phyloP scores from a whole-genome alignment of 352 stramenopile species.

The Aphanomyces stellatus region DNA sequence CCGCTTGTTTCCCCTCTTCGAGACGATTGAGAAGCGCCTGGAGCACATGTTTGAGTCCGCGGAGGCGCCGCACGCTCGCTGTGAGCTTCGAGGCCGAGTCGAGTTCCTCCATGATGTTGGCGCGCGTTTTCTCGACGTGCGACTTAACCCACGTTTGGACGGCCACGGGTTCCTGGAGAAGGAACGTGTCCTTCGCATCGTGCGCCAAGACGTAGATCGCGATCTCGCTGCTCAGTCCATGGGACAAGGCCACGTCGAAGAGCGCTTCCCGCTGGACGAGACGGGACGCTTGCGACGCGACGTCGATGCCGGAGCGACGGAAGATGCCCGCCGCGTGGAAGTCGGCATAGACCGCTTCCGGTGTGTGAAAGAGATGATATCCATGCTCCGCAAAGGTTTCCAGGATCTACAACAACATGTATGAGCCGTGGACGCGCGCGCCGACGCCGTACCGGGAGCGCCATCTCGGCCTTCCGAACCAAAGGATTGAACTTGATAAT shows the following conservation, averaged over 20 bases:
- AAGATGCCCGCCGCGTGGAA: slow-evolving; percentile 7
- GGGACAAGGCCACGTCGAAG: slow-evolving; percentile 4
- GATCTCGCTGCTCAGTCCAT: slow-evolving; percentile 9
- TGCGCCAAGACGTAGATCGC: slow-evolving; percentile 6
- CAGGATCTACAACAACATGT: slow-evolving; percentile 2
- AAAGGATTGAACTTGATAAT: neutral
- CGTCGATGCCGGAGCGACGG: slow-evolving; percentile 7
- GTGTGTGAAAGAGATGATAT: neutral
- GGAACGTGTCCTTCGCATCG: slow-evolving; percentile 3
- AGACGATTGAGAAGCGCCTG: neutral
- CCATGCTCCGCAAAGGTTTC: slow-evolving; percentile 11
- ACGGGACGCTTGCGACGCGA: neutral
- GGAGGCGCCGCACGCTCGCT: neutral
- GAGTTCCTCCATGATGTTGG: neutral
- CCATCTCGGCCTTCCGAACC: slow-evolving; percentile 4
- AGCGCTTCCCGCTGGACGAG: neutral
- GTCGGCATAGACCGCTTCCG: slow-evolving; percentile 7
- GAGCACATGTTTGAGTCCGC: neutral
- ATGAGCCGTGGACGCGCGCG: neutral
- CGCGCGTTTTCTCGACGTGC: neutral
- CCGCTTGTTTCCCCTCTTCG: neutral
- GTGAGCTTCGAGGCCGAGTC: neutral
- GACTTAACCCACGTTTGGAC: slow-evolving; percentile 9
- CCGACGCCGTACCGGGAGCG: neutral
- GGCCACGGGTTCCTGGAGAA: slow-evolving; percentile 9